Percentiles rank a stretch among this genome's conserved stretches.
Evolutionary conservation across 257 asterid genomes (phyloP).

Genomic region (Gentiana macrophylla): DNA sequence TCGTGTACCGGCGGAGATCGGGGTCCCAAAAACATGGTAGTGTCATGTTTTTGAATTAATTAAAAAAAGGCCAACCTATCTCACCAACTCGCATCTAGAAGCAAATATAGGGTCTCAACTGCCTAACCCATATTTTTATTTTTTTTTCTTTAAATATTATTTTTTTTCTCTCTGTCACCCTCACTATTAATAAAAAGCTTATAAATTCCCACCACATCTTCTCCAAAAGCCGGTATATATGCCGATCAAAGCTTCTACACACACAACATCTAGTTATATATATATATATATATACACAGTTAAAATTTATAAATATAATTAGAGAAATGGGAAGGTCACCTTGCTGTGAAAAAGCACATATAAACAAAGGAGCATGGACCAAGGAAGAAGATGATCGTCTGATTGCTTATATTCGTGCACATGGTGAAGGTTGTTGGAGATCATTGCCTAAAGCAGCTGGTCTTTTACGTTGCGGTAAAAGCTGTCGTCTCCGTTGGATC

Average conservation of each 20-base stretch:
- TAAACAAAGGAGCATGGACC: slow-evolving; percentile 95
- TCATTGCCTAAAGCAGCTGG: slow-evolving; percentile 96
- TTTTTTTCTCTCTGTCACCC: neutral
- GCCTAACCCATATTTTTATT: neutral
- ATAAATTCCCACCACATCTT: slow-evolving; percentile 25
- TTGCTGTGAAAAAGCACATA: slow-evolving; percentile 93
- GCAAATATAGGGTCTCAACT: slow-evolving; percentile 22
- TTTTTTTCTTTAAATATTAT: neutral
- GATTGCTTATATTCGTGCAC: slow-evolving; percentile 56
- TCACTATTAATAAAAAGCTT: slow-evolving; percentile 20
- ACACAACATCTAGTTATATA: too few relatives aligned
- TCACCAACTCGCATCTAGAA: slow-evolving; percentile 98
- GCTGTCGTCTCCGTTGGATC: slow-evolving; percentile 93
- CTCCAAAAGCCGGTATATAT: slow-evolving; percentile 23
- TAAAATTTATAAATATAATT: too few relatives aligned
- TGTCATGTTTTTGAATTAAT: slow-evolving; percentile 18
- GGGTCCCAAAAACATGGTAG: too few relatives aligned
- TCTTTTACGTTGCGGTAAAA: slow-evolving; percentile 88
- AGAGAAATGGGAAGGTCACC: slow-evolving; percentile 84
- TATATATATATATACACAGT: too few relatives aligned
- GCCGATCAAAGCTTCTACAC: slow-evolving; percentile 11
- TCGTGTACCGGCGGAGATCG: too few relatives aligned
- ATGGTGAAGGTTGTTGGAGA: slow-evolving; percentile 98
- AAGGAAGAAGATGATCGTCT: slow-evolving; percentile 93
- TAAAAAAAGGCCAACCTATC: slow-evolving; percentile 42